These are phyloP conservation scores for Phaeotremella skinneri DNA, from an alignment of 768 basidiomycete genomes.

Conservation along the genomic window DNA sequence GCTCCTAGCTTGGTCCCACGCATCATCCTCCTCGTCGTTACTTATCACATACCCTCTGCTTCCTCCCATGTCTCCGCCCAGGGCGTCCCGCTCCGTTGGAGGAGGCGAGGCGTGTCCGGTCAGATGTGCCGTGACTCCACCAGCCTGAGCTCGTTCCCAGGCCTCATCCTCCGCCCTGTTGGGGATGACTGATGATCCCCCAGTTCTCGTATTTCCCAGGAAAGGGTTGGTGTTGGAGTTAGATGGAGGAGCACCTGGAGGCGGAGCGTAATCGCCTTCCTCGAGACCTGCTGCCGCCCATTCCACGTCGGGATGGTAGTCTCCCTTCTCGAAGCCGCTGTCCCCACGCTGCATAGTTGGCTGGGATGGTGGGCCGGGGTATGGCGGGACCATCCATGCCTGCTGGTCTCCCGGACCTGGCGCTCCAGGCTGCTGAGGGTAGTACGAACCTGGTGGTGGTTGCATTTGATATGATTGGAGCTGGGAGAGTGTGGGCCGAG, in stretches of 20 bases:
- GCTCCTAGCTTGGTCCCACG: constrained; percentile 46
- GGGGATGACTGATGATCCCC: background rate
- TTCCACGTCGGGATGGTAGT: constrained; percentile 41
- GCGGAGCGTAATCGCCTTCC: constrained; percentile 20
- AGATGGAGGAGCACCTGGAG: constrained; percentile 19
- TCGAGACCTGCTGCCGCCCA: constrained; percentile 25
- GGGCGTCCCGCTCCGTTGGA: background rate
- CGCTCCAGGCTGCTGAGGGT: constrained; percentile 15
- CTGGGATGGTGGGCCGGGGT: constrained; percentile 44
- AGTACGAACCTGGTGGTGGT: constrained; percentile 19
- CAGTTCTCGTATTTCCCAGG: background rate
- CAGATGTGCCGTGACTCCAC: constrained; percentile 39
- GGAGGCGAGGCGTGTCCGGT: constrained; percentile 28
- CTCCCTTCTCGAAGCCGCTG: constrained; percentile 35
- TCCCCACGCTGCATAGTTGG: constrained; percentile 5
- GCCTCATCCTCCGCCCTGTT: constrained; percentile 31
- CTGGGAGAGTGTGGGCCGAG: constrained; percentile 18
- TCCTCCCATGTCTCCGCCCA: constrained; percentile 7
- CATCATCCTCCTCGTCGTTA: constrained; percentile 50
- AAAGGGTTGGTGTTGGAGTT: background rate
- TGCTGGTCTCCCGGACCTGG: constrained; percentile 25
- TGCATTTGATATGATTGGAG: constrained; percentile 32
- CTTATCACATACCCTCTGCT: constrained; percentile 26
- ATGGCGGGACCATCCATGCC: constrained; percentile 48
- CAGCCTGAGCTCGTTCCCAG: constrained; percentile 30